Evolutionary conservation across 202 grass and related monocot species (phyloP).

Genomic region (Schoenoplectus tabernaemontani): DNA sequence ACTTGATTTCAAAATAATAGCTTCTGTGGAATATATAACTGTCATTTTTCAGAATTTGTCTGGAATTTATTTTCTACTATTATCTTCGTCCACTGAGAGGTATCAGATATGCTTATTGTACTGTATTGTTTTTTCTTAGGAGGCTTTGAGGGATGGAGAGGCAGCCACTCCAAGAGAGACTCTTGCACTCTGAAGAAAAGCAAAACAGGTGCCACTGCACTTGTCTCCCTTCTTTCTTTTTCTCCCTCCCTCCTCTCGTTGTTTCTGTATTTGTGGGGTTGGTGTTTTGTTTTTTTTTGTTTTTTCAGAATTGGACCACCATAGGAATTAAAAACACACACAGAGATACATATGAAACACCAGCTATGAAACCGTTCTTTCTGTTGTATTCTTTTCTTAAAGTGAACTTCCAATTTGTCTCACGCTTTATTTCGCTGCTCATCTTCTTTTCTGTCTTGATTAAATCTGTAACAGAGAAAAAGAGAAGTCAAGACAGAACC

Average conservation of each 20-base stretch:
- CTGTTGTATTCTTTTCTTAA: slow-evolving; percentile 20
- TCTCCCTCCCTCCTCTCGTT: too few species aligned
- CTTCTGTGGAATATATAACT: not conserved
- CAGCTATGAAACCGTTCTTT: slow-evolving; percentile 1
- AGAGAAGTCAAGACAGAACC: slow-evolving; percentile 47
- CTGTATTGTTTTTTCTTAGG: slow-evolving; percentile 23
- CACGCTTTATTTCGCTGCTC: not conserved
- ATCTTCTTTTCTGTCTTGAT: not conserved
- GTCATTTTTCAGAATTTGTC: slow-evolving; percentile 17
- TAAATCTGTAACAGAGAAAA: slow-evolving; percentile 42
- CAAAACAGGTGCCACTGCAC: slow-evolving; percentile 47
- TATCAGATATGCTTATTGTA: not conserved
- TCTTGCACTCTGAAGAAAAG: slow-evolving; percentile 66
- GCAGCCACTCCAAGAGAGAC: slow-evolving; percentile 68
- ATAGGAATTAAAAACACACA: not conserved
- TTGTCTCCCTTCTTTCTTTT: slow-evolving; percentile 1
- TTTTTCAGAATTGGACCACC: slow-evolving; percentile 22
- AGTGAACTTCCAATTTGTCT: slow-evolving; percentile 17
- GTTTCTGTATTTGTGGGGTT: slow-evolving; percentile 6
- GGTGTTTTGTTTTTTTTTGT: slow-evolving; percentile 1
- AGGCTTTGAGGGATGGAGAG: slow-evolving; percentile 54
- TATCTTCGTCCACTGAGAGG: slow-evolving; percentile 1
- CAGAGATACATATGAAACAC: slow-evolving; percentile 4
- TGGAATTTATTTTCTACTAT: not conserved
- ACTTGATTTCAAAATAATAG: not conserved